These are phyloP conservation scores for Sparassis latifolia DNA, from an alignment of 1,284 basidiomycete species.

Conservation along the genomic window DNA sequence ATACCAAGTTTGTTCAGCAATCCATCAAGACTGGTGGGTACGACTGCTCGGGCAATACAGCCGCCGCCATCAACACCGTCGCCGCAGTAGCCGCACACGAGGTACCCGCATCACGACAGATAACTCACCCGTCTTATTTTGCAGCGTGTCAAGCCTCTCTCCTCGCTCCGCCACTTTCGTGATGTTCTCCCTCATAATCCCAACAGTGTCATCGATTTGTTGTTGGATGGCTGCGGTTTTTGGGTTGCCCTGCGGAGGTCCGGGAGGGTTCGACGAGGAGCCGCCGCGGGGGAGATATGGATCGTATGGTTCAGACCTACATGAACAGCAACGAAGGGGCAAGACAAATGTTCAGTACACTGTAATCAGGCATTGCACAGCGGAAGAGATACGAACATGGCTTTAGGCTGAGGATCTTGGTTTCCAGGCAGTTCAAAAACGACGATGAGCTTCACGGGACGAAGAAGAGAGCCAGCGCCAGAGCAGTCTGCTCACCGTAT, in stretches of 20 bases:
- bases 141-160: slow-evolving; percentile 88
- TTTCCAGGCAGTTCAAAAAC: background rate
- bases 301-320: slow-evolving; percentile 91
- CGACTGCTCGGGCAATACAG: slow-evolving; percentile 46
- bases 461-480: background rate
- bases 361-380: slow-evolving; percentile 5
- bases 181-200: slow-evolving; percentile 98
- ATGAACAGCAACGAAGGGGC: background rate
- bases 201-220: slow-evolving; percentile 93
- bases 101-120: background rate
- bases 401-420: slow-evolving; percentile 9
- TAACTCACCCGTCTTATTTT: slow-evolving; percentile 93
- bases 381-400: slow-evolving; percentile 19
- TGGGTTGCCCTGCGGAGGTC: slow-evolving; percentile 49
- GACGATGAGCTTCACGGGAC: background rate
- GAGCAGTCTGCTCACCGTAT: slow-evolving; percentile 14
- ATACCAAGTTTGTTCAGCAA: background rate
- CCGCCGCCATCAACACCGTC: slow-evolving; percentile 1
- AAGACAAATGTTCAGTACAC: background rate
- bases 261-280: slow-evolving; percentile 49
- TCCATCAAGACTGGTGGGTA: background rate
- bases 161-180: slow-evolving; percentile 94
- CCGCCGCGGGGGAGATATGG: slow-evolving; percentile 88
- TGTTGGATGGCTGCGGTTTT: slow-evolving; percentile 92
- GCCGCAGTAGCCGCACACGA: background rate